Base-by-base conservation (phyloP, 345 rosid species). In the Triadica sebifera region DNA sequence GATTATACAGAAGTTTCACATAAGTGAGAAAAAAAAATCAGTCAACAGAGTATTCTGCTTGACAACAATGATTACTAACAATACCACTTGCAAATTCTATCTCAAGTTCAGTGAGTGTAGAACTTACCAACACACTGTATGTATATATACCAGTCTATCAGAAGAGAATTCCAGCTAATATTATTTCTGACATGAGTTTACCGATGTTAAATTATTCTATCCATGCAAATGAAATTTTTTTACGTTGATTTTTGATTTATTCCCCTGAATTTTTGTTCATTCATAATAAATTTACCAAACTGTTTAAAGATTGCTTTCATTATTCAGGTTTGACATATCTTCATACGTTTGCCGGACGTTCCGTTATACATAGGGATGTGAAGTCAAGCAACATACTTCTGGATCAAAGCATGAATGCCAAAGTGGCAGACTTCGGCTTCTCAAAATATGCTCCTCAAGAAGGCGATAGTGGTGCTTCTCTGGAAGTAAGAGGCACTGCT, bases 401-500 rank as follows among this genome's bases (percentile, higher is more conserved):
- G 77, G 91, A 88, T 72, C 84, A 90, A 9, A 87, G 86, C 85
- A 87, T 90, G 95, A 80, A 82, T 43, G 92, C 95, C 19, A 86
- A 85, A 73, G 89, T 90, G 13, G 91, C 90, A 62, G 95, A 90
- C 76, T 90, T 88, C 39, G 92, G 92, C 64, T 90, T 88, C 75
- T 90, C 92, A 10, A 88, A 90, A 74, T 88, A 88, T 79, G 91
- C 92, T 68, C 91, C 91, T 59, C 92, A 87, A 76, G 95, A 90
- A 78, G 92, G 91, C 34, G 95, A 90, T 17, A 87, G 89, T 17
- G 84, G 89, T 39, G 86, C 81, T 77, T 90, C 94, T 56, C 84
- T 87, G 19, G 92, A 88, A 88, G 91, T 88, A 52, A 78, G 89
- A 79, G 95, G 95, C 72, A 90, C 92, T 0, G 92, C 95, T 5